Evolutionary conservation across 108 stramenopile species (phyloP).

Genomic region (Fragilariopsis cylindrus): DNA sequence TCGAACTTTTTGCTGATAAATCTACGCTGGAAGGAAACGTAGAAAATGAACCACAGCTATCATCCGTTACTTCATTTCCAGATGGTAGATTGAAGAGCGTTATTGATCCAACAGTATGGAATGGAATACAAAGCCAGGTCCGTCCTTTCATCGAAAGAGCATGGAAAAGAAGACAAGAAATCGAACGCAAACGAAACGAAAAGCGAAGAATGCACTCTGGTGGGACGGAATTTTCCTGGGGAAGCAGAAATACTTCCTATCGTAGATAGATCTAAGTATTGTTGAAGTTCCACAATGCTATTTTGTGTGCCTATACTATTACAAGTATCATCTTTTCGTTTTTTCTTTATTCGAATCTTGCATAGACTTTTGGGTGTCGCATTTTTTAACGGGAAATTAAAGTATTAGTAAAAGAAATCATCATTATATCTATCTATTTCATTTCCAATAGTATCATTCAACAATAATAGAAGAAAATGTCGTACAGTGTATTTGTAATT

Average conservation of each 20-base stretch:
- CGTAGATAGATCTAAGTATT: too few species aligned
- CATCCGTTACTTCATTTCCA: background rate
- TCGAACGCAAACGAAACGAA: slow-evolving; percentile 10
- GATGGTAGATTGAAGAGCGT: slow-evolving; percentile 32
- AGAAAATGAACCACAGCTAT: background rate
- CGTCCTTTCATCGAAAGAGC: slow-evolving; percentile 8
- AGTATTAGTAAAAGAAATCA: too few species aligned
- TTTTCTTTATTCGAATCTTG: too few species aligned
- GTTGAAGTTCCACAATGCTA: too few species aligned
- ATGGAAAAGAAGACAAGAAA: slow-evolving; percentile 18
- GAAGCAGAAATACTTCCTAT: background rate
- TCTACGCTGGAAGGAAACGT: slow-evolving; percentile 1
- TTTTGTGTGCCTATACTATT: too few species aligned
- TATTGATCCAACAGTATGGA: slow-evolving; percentile 22
- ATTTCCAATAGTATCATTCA: too few species aligned
- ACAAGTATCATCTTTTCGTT: too few species aligned
- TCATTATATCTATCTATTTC: too few species aligned
- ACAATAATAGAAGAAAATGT: too few species aligned
- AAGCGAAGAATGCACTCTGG: slow-evolving; percentile 7
- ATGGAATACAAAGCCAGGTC: slow-evolving; percentile 25
- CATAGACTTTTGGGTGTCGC: too few species aligned
- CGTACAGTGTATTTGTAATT: too few species aligned
- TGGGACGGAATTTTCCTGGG: background rate
- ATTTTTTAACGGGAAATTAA: too few species aligned
- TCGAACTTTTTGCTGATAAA: slow-evolving; percentile 59